These are phyloP conservation scores for Aegilops speltoides DNA, from an alignment of 176 grass and related monocot species.

Conservation along the genomic window DNA sequence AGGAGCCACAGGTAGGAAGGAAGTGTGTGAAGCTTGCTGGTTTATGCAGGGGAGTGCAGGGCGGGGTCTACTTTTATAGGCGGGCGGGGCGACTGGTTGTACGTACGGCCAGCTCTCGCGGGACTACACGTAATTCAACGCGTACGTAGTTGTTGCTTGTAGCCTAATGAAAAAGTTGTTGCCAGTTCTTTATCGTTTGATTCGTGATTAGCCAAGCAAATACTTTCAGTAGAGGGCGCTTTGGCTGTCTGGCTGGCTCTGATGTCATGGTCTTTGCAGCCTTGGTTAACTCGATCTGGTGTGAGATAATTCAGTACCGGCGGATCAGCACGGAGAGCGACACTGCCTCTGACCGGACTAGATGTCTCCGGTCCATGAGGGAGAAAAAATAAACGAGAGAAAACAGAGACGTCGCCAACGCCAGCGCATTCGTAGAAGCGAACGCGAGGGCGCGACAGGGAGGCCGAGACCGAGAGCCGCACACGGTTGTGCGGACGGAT, in stretches of 20 bases:
- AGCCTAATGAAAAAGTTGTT: not conserved
- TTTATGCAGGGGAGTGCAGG: not conserved
- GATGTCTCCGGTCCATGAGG: not conserved
- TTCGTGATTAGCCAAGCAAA: not conserved
- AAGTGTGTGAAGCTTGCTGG: not conserved
- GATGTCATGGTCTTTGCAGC: not conserved
- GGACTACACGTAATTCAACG: constrained; percentile 1
- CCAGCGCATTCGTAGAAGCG: constrained; percentile 11
- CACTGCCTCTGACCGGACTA: not conserved
- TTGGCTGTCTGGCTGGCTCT: not conserved
- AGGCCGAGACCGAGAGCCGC: not conserved
- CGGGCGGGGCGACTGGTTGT: not conserved
- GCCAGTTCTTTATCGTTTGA: not conserved
- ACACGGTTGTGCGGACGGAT: not conserved
- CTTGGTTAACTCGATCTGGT: not conserved
- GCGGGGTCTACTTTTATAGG: constrained; percentile 30
- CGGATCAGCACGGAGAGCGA: not conserved
- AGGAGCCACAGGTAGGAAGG: no score
- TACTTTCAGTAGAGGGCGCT: not conserved
- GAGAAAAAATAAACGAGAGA: not conserved
- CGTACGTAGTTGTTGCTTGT: not conserved
- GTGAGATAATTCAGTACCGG: not conserved
- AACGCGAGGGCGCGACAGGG: not conserved
- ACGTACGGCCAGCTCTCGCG: not conserved
- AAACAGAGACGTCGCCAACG: not conserved